Evolutionary conservation across 192 early-diverging fungal genomes (phyloP), one percentile per base, ranked within the genome.

Genomic region (Phlyctochytrium planicorne): DNA sequence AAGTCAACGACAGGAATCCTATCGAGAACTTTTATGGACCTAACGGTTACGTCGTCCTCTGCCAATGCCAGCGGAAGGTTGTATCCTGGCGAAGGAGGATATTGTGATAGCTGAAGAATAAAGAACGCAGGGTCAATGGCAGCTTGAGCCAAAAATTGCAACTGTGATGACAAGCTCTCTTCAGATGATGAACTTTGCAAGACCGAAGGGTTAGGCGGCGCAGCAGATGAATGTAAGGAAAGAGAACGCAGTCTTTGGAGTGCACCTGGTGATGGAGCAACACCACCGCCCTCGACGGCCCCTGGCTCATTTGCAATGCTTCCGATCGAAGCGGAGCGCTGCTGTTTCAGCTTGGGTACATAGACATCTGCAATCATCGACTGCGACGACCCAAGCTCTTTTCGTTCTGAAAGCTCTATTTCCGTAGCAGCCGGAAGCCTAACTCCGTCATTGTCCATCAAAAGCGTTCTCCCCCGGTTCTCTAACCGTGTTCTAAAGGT

Each of bases 1-100:
- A 95, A 85, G 74, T 99, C 94, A 2, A 93, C 88, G 1, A 94
- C 90, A 2, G 94, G 90, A 1, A 87, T 95, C 35, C 81, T 83
- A 78, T 99, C 97, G 66, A 99, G 78, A 2, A 91, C 88, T 23
- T 84, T 87, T 31, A 99, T 61, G 4, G 90, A 87, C 27, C 97
- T 86, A 10, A 73, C 79, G 3, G 89, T 88, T 3, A 85, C 76
- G 50, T 94, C 94, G 63, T 92, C 87, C 17, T 91, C 84, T 2
- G 94, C 88, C 33, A 96, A 74, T 30, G 86, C 77, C 16, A 67
- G 61, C 0, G 87, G 90, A 17, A 74, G 68, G 36, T 88, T 83
- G 2, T 84, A 76, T 29, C 79, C 74, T 53, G 81, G 32, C 16
- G 73, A 66, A 32, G 88, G 87, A n/a, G 91, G 94, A 71, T 93